These are phyloP conservation scores for Magnusiomyces suaveolens DNA, from an alignment of 1,139 yeast genomes.

Conservation along the genomic window DNA sequence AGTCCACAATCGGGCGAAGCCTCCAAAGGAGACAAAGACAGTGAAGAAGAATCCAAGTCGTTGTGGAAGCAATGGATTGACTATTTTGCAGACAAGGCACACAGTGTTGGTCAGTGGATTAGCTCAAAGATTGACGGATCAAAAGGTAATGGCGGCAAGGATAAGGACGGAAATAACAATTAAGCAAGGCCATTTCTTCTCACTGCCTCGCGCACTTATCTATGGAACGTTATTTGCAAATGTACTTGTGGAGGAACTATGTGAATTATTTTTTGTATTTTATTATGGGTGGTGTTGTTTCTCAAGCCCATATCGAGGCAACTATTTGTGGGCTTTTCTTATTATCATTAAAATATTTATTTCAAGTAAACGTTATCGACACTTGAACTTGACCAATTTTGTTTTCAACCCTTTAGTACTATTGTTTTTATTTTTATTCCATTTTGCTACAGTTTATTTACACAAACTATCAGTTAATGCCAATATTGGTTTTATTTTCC, in stretches of 20 bases:
- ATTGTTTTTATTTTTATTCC: too few relatives aligned
- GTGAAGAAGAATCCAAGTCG: slow-evolving; percentile 9
- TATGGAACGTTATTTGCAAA: neutral
- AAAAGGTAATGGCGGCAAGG: neutral
- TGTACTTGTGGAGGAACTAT: neutral
- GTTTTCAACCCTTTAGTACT: too few relatives aligned
- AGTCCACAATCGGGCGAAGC: neutral
- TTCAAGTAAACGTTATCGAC: neutral
- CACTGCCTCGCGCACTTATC: too few relatives aligned
- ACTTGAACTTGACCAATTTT: too few relatives aligned
- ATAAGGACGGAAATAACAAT: neutral
- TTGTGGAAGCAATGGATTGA: slow-evolving; percentile 4
- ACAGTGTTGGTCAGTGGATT: slow-evolving; percentile 1
- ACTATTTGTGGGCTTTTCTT: neutral
- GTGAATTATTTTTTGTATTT: too few relatives aligned
- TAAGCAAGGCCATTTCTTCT: too few relatives aligned
- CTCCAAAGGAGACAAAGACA: neutral
- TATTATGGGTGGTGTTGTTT: neutral
- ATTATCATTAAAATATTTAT: neutral
- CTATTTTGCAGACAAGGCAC: slow-evolving; percentile 3
- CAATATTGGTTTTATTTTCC: too few relatives aligned
- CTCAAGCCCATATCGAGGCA: too few relatives aligned
- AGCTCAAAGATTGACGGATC: neutral
- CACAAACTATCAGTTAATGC: too few relatives aligned
- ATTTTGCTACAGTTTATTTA: too few relatives aligned